Base-by-base conservation (phyloP, 169 alveolate genomes). In the Plasmodium chabaudi region DNA sequence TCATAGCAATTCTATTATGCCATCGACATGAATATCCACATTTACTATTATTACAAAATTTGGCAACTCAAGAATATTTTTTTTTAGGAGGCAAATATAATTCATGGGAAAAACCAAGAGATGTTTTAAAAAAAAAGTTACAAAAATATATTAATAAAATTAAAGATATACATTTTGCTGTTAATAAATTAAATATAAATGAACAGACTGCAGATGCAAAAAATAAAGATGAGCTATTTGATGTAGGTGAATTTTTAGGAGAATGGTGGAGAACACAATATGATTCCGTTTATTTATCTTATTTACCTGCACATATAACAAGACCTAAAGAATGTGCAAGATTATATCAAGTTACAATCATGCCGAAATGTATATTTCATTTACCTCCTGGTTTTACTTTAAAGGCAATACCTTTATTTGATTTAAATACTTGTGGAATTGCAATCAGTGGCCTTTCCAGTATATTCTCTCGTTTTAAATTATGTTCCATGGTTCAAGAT, bases 231-330 rank as follows among this genome's bases (percentile, higher is more conserved):
- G 94, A 91, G n/a, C 84, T 67, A 12, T 68, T 93, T 19, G 86
- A 84, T 4, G 88, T 93, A 5, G 95, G 95, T n/a, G 95, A 93
- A 9, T 87, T 93, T 15, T 63, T 93, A 59, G 96, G 93, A 15
- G 95, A 93, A 53, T 92, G 89, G 84, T 93, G 96, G 96, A 67
- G 92, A 23, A 74, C 91, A 15, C 94, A 93, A 69, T 91, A 61
- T 59, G 74, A 92, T 39, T 84, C 95, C 1, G 93, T 75, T 10
- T 88, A 86, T 21, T 77, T 93, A 23, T 94, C 96, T 0, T 93
- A 92, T 46, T 64, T 93, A 46, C 96, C 96, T 42, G 87, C 91
- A 1, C 96, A 93, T 72, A 53, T 91, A 51, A 92, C 87, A 47
- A 72, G 95, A 10, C 95, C 95, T 3, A 72, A 87, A 42, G 96